Base-by-base conservation (phyloP, 2,329 filamentous ascomycete genomes). In the Botrytis byssoidea region DNA sequence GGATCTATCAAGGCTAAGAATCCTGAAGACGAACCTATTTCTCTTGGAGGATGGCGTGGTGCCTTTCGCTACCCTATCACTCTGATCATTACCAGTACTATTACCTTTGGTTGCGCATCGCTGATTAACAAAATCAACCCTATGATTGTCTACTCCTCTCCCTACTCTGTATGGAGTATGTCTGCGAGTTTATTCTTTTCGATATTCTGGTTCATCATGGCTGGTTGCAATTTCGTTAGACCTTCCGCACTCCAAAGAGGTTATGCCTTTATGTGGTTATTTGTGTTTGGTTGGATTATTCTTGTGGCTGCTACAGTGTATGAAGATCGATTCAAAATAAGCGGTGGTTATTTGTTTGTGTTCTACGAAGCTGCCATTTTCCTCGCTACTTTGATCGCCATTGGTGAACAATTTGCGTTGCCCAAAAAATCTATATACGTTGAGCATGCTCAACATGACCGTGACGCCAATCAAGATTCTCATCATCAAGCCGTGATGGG, bases 111-210 rank as follows among this genome's bases (percentile, higher is more conserved):
- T 0, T 85, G 93, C 29, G 92, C 93, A 1, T 92, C 92, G 77
- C 83, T 98, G 70, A 79, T 97, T 60, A 88, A 89, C 55, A 97
- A 96, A 82, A 84, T 95, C 80, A 98, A 98, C 80, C 94, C 95
- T 1, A 88, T 93, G 78, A 94, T 98, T 78, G 85, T 96, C n/a
- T 96, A 98, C 83, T 95, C 93, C 83, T 97, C 92, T 78, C 88
- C 91, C 66, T 98, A 96, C 81, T 87, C 93, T 8, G 92, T 98
- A 1, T 97, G 94, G 93, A 89, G 90, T 42, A 97, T 97, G 91
- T 92, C 94, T 84, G 80, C 95, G 0, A 92, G 92, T 0, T 86
- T 93, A 0, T 97, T 94, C 86, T 90, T 96, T 79, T 90, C 92
- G 74, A 82, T 91, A 32, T 91, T 94, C 64, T 98, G 95, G 95